Conservation (phyloP, 768 basidiomycete species). For the Tricholoma sp. region DNA sequence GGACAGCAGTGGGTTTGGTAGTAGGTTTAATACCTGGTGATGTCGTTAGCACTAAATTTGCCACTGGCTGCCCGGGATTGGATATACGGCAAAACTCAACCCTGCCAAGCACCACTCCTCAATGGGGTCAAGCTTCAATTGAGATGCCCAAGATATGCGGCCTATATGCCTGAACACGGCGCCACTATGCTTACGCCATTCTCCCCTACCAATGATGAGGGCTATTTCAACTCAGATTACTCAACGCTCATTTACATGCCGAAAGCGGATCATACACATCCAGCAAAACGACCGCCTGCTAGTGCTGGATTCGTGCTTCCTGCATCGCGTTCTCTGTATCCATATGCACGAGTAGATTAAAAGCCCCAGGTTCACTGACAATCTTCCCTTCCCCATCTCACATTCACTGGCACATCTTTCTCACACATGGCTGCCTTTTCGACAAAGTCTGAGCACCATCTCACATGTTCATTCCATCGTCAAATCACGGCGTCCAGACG, state of each 20-base stretch:
- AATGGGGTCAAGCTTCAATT: constrained; percentile 10
- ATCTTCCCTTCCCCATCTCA: constrained; percentile 21
- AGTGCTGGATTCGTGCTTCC: constrained; percentile 18
- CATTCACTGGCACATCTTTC: constrained; percentile 25
- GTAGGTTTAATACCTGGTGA: too few species aligned
- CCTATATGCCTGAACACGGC: neutral
- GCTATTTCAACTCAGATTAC: constrained; percentile 51
- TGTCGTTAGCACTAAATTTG: too few species aligned
- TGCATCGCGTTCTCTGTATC: constrained; percentile 30
- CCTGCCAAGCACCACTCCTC: constrained; percentile 10
- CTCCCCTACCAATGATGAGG: constrained; percentile 29
- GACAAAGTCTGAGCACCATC: too few species aligned
- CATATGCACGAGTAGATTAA: constrained; percentile 45
- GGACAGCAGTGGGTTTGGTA: constrained; percentile 20
- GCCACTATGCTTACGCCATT: neutral
- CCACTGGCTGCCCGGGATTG: constrained; percentile 1
- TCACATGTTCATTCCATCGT: too few species aligned
- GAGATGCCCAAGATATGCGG: neutral
- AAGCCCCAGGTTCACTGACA: constrained; percentile 5
- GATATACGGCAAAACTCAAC: neutral
- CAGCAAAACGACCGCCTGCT: constrained; percentile 6
- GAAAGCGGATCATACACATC: neutral
- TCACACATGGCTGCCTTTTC: too few species aligned
- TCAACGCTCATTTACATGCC: constrained; percentile 24
- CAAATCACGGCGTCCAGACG: too few species aligned